Evolutionary conservation across 306 rosid species (phyloP), one percentile per base, ranked within the genome.

Genomic region (Casuarina equisetifolia): DNA sequence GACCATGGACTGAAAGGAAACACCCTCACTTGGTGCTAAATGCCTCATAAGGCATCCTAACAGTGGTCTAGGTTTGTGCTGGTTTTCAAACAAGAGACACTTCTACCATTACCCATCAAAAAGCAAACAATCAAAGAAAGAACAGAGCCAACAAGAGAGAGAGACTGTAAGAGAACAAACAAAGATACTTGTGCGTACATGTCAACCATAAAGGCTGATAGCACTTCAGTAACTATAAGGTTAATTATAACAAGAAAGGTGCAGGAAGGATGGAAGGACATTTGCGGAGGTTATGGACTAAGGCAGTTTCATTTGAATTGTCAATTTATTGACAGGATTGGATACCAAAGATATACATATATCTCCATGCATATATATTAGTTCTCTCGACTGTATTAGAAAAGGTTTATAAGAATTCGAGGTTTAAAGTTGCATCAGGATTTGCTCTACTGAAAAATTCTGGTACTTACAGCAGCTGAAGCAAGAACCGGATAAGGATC

Each of bases 401-500:
- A 74, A n/a, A 46, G 44, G 19, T 76, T 35, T 17, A 40, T 44
- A 38, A 13, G 3, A 63, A 38, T 6, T 64, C 10, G 69, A 25
- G 54, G 51, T 35, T 16, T 70, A 17, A 42, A 20, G 12, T 70
- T 46, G 13, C 36, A 50, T 17, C 63, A 17, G 49, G 40, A 73
- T 44, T 38, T 50, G 44, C 63, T 74, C 55, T 19, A 32, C 83
- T 25, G 53, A 85, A 84, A 75, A 32, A 68, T 66, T 52, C 36
- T 36, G 48, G 75, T 70, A 85, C 93, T 89, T 89, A 95, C 98
- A 79, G 96, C 90, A 88, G 91, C 82, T 35, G 99, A 95, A 43
- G 91, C 90, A 80, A 95, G 92, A 75, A 94, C 92, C 12, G 93
- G 97, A 84, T 90, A 92, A 69, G 99, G 99, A 88, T 95, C 99